Evolutionary conservation across 495 filamentous ascomycete genomes (phyloP), one percentile per base, ranked within the genome.

Genomic region (Evernia prunastri): DNA sequence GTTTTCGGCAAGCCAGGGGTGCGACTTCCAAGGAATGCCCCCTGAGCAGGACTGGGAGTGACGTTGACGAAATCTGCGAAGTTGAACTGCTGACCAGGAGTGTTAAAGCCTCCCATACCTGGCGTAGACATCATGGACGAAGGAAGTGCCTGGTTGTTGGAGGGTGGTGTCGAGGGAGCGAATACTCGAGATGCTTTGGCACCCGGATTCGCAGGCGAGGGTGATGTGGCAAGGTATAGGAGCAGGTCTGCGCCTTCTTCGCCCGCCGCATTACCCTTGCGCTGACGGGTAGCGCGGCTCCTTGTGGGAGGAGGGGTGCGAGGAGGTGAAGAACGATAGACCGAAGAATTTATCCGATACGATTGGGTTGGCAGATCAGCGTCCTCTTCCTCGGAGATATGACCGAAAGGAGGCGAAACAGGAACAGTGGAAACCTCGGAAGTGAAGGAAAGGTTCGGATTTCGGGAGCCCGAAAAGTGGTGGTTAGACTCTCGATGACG

Each of bases 41-140:
- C 90, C 74, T 96, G 94, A 15, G 92, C 94, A 4, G 94, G 95
- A 68, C 89, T 94, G 8, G 95, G 94, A 18, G 94, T 71, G 74
- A 97, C 90, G 72, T 99, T 96, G 64, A 97, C 87, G 72, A 96
- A 99, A 72, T 97, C 95, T 11, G 91, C 86, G 76, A 97, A 96
- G 77, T 97, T 94, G 77, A 97, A 96, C 64, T 85, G 84, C 61
- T 86, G 83, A 35, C 78, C 78, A 3, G 83, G 83, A 5, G 83
- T 86, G 49, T 80, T 81, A 51, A 85, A 78, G 57, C 81, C 82
- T 13, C 75, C 72, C 47, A 69, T 27, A 51, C 87, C 88, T 8
- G 90, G 88, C 10, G 91, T 94, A n/a, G 89, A 87, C 87, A 92
- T 90, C 81, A 91, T 89, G 23, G 92, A 96, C 12, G 89, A 90